Evolutionary conservation across 2,329 filamentous ascomycete species (phyloP).

Genomic region (Scedosporium minutisporum): DNA sequence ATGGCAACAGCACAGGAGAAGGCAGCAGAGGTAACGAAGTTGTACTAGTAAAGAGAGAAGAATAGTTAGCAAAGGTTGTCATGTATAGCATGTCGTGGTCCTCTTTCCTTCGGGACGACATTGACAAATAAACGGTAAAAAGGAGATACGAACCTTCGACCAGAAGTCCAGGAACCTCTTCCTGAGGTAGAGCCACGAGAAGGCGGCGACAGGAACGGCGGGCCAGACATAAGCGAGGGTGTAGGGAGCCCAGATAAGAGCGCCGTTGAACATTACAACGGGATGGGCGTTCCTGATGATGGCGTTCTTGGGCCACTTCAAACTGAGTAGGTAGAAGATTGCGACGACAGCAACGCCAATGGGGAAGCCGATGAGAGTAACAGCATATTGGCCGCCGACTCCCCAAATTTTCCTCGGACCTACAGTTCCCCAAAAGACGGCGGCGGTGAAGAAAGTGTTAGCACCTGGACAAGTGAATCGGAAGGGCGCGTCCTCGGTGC

Average conservation of each 20-base stretch:
- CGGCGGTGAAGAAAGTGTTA: conserved; percentile 25
- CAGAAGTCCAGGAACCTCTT: conserved; percentile 25
- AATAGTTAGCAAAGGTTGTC: background rate
- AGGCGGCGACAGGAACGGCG: conserved; percentile 30
- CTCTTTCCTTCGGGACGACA: background rate
- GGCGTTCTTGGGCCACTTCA: conserved; percentile 20
- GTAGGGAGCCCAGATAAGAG: conserved; percentile 25
- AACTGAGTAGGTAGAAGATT: conserved; percentile 20
- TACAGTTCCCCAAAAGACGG: conserved; percentile 31
- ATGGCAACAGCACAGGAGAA: conserved; percentile 41
- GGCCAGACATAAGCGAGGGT: conserved; percentile 35
- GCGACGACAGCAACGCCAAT: conserved; percentile 22
- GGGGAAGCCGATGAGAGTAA: conserved; percentile 23
- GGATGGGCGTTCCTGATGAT: conserved; percentile 29
- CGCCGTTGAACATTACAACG: conserved; percentile 26
- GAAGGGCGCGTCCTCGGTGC: conserved; percentile 16
- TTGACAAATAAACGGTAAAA: background rate
- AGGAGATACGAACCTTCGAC: conserved; percentile 16
- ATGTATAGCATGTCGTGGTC: background rate
- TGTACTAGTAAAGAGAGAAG: conserved; percentile 26
- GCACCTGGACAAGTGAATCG: conserved; percentile 19
- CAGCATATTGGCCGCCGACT: conserved; percentile 23
- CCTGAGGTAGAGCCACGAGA: conserved; percentile 32
- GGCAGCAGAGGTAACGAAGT: conserved; percentile 42
- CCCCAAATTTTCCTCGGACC: conserved; percentile 28